Evolutionary conservation across 2,329 filamentous ascomycete species (phyloP).

Genomic region (Fusarium sp.): DNA sequence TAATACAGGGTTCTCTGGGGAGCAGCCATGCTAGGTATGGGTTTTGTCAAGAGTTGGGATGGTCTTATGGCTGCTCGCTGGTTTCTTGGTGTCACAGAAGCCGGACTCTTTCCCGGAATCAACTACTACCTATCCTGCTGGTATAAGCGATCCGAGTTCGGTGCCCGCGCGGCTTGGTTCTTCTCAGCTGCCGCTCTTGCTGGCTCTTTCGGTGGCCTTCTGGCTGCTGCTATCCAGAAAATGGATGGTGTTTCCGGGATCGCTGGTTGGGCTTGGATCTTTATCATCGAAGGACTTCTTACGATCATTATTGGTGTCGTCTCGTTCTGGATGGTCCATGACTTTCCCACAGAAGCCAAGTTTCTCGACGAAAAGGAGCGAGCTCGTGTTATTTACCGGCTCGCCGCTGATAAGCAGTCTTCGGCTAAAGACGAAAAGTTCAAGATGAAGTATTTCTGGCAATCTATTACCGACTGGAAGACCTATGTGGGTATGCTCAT

Average conservation of each 20-base stretch:
- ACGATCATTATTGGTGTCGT: constrained; percentile 75
- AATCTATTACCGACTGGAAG: constrained; percentile 83
- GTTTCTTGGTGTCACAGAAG: constrained; percentile 80
- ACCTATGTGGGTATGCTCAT: constrained; percentile 79
- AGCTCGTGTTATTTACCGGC: constrained; percentile 74
- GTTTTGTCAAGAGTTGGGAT: constrained; percentile 71
- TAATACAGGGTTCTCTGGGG: constrained; percentile 70
- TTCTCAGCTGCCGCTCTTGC: constrained; percentile 85
- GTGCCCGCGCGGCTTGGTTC: constrained; percentile 82
- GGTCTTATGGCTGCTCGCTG: constrained; percentile 74
- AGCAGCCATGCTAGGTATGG: constrained; percentile 74
- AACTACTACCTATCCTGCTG: constrained; percentile 87
- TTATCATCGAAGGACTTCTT: constrained; percentile 75
- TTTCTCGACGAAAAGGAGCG: constrained; percentile 79
- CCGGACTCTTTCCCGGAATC: constrained; percentile 80
- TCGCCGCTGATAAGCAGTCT: constrained; percentile 77
- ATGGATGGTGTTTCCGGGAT: constrained; percentile 72
- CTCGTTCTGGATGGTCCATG: constrained; percentile 82
- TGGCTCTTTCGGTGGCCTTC: constrained; percentile 79
- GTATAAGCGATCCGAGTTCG: constrained; percentile 84
- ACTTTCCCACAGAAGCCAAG: constrained; percentile 80
- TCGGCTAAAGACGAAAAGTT: constrained; percentile 82
- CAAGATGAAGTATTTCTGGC: constrained; percentile 76
- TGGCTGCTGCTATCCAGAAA: constrained; percentile 76
- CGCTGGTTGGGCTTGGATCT: constrained; percentile 73